Conservation (phyloP, 805 yeast genomes). For the Candida caryicola region DNA sequence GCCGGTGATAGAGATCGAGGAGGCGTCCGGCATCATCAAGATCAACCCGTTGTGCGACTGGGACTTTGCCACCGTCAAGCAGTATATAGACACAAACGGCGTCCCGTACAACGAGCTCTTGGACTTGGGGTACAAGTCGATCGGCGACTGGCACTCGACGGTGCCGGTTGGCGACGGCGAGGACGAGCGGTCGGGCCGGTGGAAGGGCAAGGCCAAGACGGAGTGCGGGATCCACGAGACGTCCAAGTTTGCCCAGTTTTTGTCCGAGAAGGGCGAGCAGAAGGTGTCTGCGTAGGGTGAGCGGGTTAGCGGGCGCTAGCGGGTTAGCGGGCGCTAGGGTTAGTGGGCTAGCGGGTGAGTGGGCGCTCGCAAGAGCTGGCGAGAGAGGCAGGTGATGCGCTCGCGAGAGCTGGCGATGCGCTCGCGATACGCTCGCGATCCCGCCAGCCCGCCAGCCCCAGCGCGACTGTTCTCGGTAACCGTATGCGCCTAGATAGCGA, state of each 20-base stretch:
- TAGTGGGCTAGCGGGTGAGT: too few relatives aligned
- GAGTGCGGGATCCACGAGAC: slow-evolving; percentile 95
- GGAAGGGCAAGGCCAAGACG: slow-evolving; percentile 90
- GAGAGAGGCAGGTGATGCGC: too few relatives aligned
- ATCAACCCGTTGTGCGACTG: slow-evolving; percentile 87
- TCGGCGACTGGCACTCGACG: slow-evolving; percentile 96
- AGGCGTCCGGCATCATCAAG: slow-evolving; percentile 66
- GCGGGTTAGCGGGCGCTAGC: too few relatives aligned
- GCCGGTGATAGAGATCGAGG: slow-evolving; percentile 75
- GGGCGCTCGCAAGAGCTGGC: too few relatives aligned
- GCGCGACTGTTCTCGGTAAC: too few relatives aligned
- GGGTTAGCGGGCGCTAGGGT: too few relatives aligned
- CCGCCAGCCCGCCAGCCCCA: too few relatives aligned
- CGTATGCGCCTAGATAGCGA: too few relatives aligned
- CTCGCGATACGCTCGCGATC: too few relatives aligned
- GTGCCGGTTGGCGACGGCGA: slow-evolving; percentile 86
- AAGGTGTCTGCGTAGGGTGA: too few relatives aligned
- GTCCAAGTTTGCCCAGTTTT: slow-evolving; percentile 64
- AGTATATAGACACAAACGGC: slow-evolving; percentile 61
- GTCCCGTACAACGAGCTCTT: slow-evolving; percentile 86
- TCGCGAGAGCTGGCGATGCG: too few relatives aligned
- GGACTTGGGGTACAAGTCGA: slow-evolving; percentile 83
- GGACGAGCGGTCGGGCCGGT: slow-evolving; percentile 94
- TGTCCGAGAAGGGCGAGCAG: too few relatives aligned
- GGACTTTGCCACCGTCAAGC: slow-evolving; percentile 70